Evolutionary conservation across 1,284 basidiomycete species (phyloP), one percentile per base, ranked within the genome.

Genomic region (Ganoderma resinaceum): DNA sequence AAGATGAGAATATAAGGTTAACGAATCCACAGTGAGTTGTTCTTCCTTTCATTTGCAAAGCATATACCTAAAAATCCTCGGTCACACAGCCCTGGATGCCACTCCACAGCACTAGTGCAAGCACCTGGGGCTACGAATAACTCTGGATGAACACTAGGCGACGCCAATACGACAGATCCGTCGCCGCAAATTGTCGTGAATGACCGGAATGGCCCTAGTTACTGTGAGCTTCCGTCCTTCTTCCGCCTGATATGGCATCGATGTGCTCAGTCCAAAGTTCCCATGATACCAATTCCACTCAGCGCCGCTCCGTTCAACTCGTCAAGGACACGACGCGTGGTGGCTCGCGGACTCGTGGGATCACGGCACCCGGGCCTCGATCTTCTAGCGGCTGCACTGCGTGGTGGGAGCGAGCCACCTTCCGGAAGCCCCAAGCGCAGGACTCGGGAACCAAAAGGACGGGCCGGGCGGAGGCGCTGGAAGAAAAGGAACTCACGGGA

Each of bases 401-500:
- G 20, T 31, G 20, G 55, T 58, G 55, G 33, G 33, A 58, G 33
- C 31, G 33, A 58, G 7, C 20, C 20, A 58, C 33, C 31, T 58
- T 58, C 33, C 55, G 31, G 55, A 58, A 58, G 55, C 1, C 33
- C 46, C 20, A 12, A 35, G 55, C 23, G 29, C 31, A 37, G 33
- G 18, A n/a, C 55, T 58, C 9, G 20, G 20, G 55, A 31, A 58
- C 55, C 55, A 7, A 58, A 9, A 6, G 55, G 18, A 9, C 55
- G 55, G 55, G 2, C 55, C 33, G 55, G 31, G 12, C 9, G 18
- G 33, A 37, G 55, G 20, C 55, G 31, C 33, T 11, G 18, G 9
- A 37, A 12, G 31, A 33, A 58, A 35, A 58, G 55, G 37, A 58
- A 33, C 11, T 58, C 55, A 58, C 55, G 55, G 55, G 55, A 58